phyloP scores from a whole-genome alignment of 352 stramenopile species.

The Phytophthora chlamydospora region DNA sequence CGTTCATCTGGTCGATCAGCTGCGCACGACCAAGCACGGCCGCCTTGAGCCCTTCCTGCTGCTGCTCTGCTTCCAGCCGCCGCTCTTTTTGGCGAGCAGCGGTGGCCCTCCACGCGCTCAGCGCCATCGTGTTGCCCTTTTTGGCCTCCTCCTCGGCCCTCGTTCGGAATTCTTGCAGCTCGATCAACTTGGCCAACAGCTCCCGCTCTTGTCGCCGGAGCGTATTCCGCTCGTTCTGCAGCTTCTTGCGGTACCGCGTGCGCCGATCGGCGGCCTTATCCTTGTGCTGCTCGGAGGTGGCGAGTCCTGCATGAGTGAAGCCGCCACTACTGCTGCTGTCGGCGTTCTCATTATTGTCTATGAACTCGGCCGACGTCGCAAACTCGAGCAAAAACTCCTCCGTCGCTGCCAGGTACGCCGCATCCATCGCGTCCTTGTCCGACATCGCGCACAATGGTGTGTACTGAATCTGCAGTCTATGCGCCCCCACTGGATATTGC shows the following conservation, averaged over 20 bases:
- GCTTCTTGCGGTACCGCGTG: slow-evolving; percentile 18
- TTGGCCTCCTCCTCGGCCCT: slow-evolving; percentile 11
- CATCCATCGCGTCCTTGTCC: background rate
- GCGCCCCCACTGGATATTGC: no score
- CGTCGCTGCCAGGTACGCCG: background rate
- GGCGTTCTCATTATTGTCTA: no score
- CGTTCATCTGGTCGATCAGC: slow-evolving; percentile 14
- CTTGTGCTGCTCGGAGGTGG: background rate
- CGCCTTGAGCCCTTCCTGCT: slow-evolving; percentile 15
- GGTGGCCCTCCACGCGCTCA: slow-evolving; percentile 20
- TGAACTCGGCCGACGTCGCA: background rate
- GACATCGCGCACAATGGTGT: no score
- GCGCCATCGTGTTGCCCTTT: slow-evolving; percentile 5
- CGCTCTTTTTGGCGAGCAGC: slow-evolving; percentile 28
- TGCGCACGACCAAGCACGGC: slow-evolving; percentile 7
- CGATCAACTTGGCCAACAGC: background rate
- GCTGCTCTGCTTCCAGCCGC: slow-evolving; percentile 19
- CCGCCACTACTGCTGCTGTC: no score
- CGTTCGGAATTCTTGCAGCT: slow-evolving; percentile 1
- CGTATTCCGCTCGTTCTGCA: slow-evolving; percentile 15
- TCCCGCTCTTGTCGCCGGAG: slow-evolving; percentile 25
- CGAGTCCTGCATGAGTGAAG: no score
- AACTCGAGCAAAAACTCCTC: slow-evolving; percentile 6
- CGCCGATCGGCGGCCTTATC: slow-evolving; percentile 17
- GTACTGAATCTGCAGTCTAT: no score